Conservation (phyloP, 1,284 basidiomycete species). For the Crepidotus sp. region DNA sequence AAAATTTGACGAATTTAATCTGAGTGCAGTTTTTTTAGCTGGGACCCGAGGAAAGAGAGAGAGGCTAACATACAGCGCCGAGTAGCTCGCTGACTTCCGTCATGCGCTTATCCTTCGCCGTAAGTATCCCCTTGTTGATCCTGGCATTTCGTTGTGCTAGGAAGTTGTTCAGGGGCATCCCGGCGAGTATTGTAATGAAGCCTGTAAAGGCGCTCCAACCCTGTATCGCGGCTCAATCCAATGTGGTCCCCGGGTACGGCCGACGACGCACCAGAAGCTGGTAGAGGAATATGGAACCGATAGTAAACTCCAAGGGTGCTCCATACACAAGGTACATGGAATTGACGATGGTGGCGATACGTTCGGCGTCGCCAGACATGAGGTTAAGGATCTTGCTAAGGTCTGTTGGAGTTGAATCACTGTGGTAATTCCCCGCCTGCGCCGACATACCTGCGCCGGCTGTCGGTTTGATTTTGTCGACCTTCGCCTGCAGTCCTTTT, state of each 20-base stretch:
- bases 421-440: neutral
- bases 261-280: slow-evolving; percentile 29
- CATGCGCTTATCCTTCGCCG: slow-evolving; percentile 80
- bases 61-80: slow-evolving; percentile 32
- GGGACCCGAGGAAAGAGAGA: neutral
- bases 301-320: slow-evolving; percentile 73
- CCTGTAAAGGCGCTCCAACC: slow-evolving; percentile 62
- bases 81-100: slow-evolving; percentile 81
- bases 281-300: slow-evolving; percentile 74
- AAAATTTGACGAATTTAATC: slow-evolving; percentile 82
- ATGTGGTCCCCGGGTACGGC: neutral
- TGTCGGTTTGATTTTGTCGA: slow-evolving; percentile 42
- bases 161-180: slow-evolving; percentile 68
- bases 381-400: slow-evolving; percentile 72
- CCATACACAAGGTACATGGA: slow-evolving; percentile 6
- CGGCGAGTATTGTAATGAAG: slow-evolving; percentile 64
- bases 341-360: slow-evolving; percentile 23
- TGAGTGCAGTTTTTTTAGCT: neutral
- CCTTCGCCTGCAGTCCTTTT: slow-evolving; percentile 16
- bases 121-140: slow-evolving; percentile 67
- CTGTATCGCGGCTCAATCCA: neutral
- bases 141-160: slow-evolving; percentile 52
- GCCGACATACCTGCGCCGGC: slow-evolving; percentile 35
- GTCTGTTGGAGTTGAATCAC: slow-evolving; percentile 29
- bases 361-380: slow-evolving; percentile 66